Percentiles rank a stretch among this genome's conserved stretches.
Evolutionary conservation across 331 rosid species (phyloP).

Genomic region (Dryas integrifolia): DNA sequence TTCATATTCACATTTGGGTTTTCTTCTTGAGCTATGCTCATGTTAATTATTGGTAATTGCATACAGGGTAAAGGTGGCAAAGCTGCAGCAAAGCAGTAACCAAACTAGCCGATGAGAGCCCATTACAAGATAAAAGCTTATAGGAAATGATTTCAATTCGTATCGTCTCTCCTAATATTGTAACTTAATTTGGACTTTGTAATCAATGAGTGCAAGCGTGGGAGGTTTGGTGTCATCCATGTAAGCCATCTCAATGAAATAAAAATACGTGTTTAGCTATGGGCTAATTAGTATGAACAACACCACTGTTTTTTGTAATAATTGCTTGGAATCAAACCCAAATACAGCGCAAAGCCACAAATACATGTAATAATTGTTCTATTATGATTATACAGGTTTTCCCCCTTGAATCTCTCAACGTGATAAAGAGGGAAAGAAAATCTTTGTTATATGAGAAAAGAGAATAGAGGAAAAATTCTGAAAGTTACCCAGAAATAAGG

Average conservation of each 20-base stretch:
- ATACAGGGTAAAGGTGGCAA: constrained; percentile 48
- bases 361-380: not conserved
- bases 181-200: not conserved
- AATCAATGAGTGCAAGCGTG: constrained; percentile 14
- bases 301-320: too few species aligned
- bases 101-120: not conserved
- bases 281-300: too few species aligned
- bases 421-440: not conserved
- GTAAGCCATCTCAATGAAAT: constrained; percentile 19
- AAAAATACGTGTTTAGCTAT: not conserved
- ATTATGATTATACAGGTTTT: not conserved
- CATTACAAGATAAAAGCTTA: not conserved
- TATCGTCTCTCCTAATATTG: constrained; percentile 12
- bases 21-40: not conserved
- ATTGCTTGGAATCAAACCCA: too few species aligned
- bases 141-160: not conserved
- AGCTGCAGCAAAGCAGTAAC: constrained; percentile 39
- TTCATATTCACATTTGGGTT: not conserved
- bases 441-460: not conserved
- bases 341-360: too few species aligned
- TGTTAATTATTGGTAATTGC: not conserved
- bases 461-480: not conserved
- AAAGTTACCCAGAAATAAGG: constrained; percentile 1
- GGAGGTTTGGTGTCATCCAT: constrained; percentile 20
- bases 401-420: not conserved